Base-by-base conservation (phyloP, 1,139 yeast species). In the Blastobotrys raffinosifermentans region DNA sequence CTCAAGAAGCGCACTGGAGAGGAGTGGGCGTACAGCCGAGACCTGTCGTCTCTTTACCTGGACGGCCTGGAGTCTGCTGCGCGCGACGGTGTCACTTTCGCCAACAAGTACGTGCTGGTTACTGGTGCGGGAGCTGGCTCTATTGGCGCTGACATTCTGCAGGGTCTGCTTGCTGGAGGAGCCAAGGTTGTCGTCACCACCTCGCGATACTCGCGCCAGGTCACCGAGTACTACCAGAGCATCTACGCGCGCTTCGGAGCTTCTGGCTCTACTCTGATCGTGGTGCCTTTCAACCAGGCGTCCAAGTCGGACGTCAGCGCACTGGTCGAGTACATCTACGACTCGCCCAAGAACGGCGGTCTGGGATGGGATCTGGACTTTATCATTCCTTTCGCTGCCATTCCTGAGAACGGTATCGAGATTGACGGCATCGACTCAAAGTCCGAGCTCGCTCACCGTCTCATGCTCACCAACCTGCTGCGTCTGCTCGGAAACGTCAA, bases 111-210 rank as follows among this genome's bases (percentile, higher is more conserved):
- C 51, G 96, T 89, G 38, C 76, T 91, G 58, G 73, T 91, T 53
- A 91, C 98, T 38, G 98, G 98, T 71, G 97, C 97, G 37, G 98
- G 98, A 72, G 91, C 86, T 38, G 98, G 97, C 36, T 91, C 98
- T 37, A 91, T 91, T 62, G 98, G 97, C 67, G 96, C 96, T 45
- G 96, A 91, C 66, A 77, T 91, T 51, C 73, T 91, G 61, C 94
- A 85, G 70, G 98, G 98, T 49, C 73, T 91, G 61, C 72, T 91
- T 41, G 80, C 93, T 60, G 98, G 98, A 69, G 98, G 98, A 72
- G 97, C 98, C 41, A 85, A 84, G 65, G 96, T 89, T 54, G 71
- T 91, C 60, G 96, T 91, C 41, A 91, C 98, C 32, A 91, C 98
- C 38, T 87, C 96, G 22, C 77, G 96, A 64, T 91, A 83, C 75